Base-by-base conservation (phyloP, 1,139 yeast genomes). In the Diutina ranongensis region DNA sequence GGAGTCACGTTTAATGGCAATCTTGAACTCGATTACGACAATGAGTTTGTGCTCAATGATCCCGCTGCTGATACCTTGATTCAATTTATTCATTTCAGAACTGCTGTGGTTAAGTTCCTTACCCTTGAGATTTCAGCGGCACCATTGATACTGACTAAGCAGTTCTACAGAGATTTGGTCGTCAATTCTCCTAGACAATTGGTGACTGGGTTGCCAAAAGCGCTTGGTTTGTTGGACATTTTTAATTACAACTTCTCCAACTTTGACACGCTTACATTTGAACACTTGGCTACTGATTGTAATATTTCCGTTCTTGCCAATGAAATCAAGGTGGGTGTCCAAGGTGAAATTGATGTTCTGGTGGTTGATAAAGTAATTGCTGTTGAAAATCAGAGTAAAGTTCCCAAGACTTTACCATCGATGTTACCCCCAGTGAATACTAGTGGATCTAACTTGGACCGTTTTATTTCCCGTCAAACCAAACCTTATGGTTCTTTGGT, bases 101-200 rank as follows among this genome's bases (percentile, higher is more conserved):
- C 78, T 44, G 65, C 72, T 25, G 64, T 83, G 7, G 64, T 86
- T 32, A 85, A 83, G 51, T 78, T 80, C 54, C 62, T 86, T 47
- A 76, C 92, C n/a, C 62, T 83, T 48, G 94, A 86, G 52, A 67
- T 87, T 31, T 88, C 83, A 55, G 72, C 72, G 48, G 68, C 79
- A n/a, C 77, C 79, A 1, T 74, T 86, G 0, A 61, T 74, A 1
- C 70, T 83, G 1, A 70, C 80, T 50, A 74, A 77, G 25, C 68
- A 72, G 21, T 65, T 70, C 22, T 83, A 83, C 52, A 65, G 80
- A 32, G 67, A 72, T 3, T 57, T 71, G 7, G 63, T 88, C 36
- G 72, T 80, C 50, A 66, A 75, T 8, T 35, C 22, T 49, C 71
- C 72, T 13, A 63, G 65, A 19, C 70, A 67, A 40, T 66, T 67